Evolutionary conservation across 2,329 filamentous ascomycete genomes (phyloP), one percentile per base, ranked within the genome.

Genomic region (Calonectria naviculata): DNA sequence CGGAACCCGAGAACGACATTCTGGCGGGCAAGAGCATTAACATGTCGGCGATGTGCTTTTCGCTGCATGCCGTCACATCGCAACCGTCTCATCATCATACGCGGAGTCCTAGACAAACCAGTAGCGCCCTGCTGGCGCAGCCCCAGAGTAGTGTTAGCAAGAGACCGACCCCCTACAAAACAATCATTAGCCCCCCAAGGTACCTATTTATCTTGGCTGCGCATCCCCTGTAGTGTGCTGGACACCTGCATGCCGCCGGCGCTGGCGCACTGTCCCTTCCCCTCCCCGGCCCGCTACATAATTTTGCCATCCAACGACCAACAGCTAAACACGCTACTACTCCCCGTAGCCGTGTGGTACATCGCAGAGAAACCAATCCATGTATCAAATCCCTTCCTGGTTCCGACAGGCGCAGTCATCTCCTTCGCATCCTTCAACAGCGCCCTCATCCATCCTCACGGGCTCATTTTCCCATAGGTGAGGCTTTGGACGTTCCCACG

Each of bases 381-480:
- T 64, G 47, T 68, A 68, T 47, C 63, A 61, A 56, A 47, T 56
- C 28, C 58, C 63, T 58, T 49, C 60, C 34, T 34, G 24, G 31
- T 54, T 44, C 21, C n/a, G 24, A n/a, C 52, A 49, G 42, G 24
- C 44, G 36, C 26, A 26, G 9, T 28, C 29, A 52, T 24, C 54
- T 47, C 24, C 65, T 46, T 29, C 41, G 21, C 15, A 34, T 24
- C 34, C 44, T 24, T 31, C 44, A 42, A 10, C 47, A 15, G n/a
- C 21, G 13, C 41, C 15, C 41, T 58, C 60, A 44, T 47, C 24
- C 62, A 68, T 38, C 41, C 24, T 49, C 28, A 52, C 58, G 38
- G 60, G 38, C n/a, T 34, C 21, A 9, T 17, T 31, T 56, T 28
- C 66, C 71, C 34, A 47, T 75, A 44, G 38, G 76, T 75, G 63